Conservation (phyloP, 139 green algal genomes). For the Protoeuglena noctilucae region DNA sequence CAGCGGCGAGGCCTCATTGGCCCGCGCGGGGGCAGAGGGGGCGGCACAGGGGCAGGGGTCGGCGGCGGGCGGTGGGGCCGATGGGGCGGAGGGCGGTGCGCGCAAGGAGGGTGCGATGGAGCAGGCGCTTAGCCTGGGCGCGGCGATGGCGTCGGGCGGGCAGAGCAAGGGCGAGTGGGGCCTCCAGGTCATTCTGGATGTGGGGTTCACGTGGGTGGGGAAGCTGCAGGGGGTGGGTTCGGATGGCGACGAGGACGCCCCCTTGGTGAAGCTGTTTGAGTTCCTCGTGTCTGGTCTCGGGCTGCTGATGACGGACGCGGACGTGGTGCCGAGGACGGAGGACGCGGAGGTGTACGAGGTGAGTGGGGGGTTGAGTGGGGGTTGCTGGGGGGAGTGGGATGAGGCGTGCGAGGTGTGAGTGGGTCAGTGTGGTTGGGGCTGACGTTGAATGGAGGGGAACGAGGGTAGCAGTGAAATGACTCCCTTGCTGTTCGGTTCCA, state of each 20-base stretch:
- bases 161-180: constrained; percentile 42
- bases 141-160: not conserved
- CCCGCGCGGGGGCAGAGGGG: not conserved
- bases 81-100: not conserved
- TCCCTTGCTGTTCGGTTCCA: too few relatives aligned
- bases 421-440: too few relatives aligned
- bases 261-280: constrained; percentile 70
- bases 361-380: too few relatives aligned
- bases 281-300: constrained; percentile 59
- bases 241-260: constrained; percentile 9
- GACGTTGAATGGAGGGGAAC: too few relatives aligned
- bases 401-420: too few relatives aligned
- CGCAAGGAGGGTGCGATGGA: constrained; percentile 37
- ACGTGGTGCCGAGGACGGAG: constrained; percentile 18
- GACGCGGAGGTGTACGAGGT: constrained; percentile 22
- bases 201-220: constrained; percentile 53
- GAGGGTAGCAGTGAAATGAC: too few relatives aligned
- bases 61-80: too few relatives aligned
- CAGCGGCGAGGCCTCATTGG: not conserved
- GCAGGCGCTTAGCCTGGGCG: constrained; percentile 21
- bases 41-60: not conserved
- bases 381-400: too few relatives aligned
- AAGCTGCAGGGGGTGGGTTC: constrained; percentile 18
- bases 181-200: constrained; percentile 43
- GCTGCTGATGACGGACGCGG: constrained; percentile 51